Conservation (phyloP, 257 asterid species). For the Fraxinus americana region DNA sequence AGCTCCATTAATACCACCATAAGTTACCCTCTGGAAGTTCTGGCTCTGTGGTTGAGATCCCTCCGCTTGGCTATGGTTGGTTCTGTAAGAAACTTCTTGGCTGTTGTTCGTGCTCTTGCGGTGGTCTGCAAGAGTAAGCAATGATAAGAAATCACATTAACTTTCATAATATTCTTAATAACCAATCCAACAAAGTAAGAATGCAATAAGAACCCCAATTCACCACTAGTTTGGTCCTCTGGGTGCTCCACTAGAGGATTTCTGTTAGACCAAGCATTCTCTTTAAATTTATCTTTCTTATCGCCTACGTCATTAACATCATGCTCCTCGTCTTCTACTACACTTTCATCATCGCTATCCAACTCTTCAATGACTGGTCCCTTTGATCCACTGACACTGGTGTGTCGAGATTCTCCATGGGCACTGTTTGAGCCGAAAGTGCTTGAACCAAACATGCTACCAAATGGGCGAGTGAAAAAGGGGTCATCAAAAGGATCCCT, state of each 20-base stretch:
- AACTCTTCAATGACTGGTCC: constrained; percentile 65
- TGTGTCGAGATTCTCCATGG: constrained; percentile 25
- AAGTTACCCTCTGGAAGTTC: constrained; percentile 67
- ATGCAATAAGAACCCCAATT: background rate
- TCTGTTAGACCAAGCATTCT: constrained; percentile 33
- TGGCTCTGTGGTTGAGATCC: constrained; percentile 27
- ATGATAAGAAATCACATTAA: background rate
- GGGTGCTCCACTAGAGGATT: constrained; percentile 84
- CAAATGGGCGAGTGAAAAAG: constrained; percentile 53
- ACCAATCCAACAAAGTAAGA: background rate
- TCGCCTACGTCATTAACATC: constrained; percentile 20
- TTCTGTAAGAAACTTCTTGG: constrained; percentile 24
- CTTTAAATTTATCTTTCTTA: constrained; percentile 10
- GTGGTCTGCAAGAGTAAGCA: constrained; percentile 33
- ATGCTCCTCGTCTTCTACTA: constrained; percentile 22
- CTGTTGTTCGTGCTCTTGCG: constrained; percentile 23
- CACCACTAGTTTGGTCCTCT: constrained; percentile 69
- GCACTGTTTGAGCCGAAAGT: constrained; percentile 25
- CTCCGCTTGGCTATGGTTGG: constrained; percentile 28
- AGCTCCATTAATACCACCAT: constrained; percentile 77
- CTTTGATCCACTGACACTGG: constrained; percentile 29
- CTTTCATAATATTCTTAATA: background rate
- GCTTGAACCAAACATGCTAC: constrained; percentile 35
- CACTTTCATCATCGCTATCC: constrained; percentile 49
- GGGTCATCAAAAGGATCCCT: constrained; percentile 74